Base-by-base conservation (phyloP, 2,329 filamentous ascomycete genomes). In the Dactylellina cionopaga region DNA sequence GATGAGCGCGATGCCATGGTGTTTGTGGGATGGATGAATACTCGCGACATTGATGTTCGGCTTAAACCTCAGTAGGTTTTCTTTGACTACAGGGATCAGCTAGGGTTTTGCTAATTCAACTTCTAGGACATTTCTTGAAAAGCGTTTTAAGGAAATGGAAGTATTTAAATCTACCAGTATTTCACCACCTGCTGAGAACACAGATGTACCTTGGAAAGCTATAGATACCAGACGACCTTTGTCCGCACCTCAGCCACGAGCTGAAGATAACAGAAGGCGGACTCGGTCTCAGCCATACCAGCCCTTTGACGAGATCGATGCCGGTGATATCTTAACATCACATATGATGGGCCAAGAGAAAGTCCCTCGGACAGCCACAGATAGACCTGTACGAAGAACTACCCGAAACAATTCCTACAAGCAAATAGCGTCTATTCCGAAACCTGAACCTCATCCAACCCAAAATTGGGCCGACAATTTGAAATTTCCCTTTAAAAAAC, bases 221-320 rank as follows among this genome's bases (percentile, higher is more conserved):
- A 25, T 22, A 5, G 49, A 17, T 5, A 2, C 11, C 1, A 22
- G 11, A 11, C 19, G 11, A 9, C n/a, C 15, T 13, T 29, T 2
- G 25, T 17, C 44, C 10, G 27, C 27, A 9, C 31, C 41, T 7
- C 31, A 55, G 25, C 51, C 43, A 6, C 41, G 51, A 11, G 13
- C 33, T 4, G 15, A 56, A 13, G 62, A 66, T 9, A 47, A 39
- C 13, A 44, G 62, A 27, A 44, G 17, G 17, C 54, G 51, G 27
- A 31, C 27, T 2, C 39, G 31, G 27, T 27, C 49, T 13, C 41
- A 39, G 11, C 29, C 5, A 13, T 19, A 31, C 17, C 37, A n/a
- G n/a, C n/a, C 60, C n/a, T 55, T 37, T 72, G 77, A 44, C 82
- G 68, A 80, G 81, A 1, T 84, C 75, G 24, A 84, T 78, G 24